A percentile compares a stretch with the other conserved stretches of the same genome.
Evolutionary conservation across 2,329 filamentous ascomycete genomes (phyloP).

Genomic region (Pyrenochaeta sp.): DNA sequence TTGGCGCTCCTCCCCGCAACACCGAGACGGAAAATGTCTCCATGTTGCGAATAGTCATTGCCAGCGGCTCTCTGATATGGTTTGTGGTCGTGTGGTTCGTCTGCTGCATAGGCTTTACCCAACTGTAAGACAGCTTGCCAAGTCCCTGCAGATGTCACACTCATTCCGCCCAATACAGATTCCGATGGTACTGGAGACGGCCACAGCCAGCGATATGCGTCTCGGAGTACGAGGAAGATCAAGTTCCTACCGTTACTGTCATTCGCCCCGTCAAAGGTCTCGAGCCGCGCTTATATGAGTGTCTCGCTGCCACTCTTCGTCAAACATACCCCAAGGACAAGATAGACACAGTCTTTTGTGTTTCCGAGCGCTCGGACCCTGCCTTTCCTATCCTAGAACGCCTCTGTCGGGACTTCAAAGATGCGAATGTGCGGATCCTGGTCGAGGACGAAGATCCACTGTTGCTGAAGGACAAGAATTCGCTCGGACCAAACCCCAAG

Average conservation of each 20-base stretch:
- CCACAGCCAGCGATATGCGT: constrained; percentile 54
- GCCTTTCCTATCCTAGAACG: constrained; percentile 76
- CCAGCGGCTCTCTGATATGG: constrained; percentile 62
- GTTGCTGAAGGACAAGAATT: constrained; percentile 62
- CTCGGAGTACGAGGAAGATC: constrained; percentile 40
- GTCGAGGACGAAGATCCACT: constrained; percentile 83
- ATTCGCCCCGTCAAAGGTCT: constrained; percentile 93
- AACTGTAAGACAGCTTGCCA: constrained; percentile 58
- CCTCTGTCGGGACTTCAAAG: constrained; percentile 75
- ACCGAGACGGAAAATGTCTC: constrained; percentile 41
- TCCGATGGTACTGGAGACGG: constrained; percentile 60
- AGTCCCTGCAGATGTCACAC: constrained; percentile 8
- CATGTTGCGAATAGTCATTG: constrained; percentile 48
- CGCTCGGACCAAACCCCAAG: constrained; percentile 94
- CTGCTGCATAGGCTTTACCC: constrained; percentile 64
- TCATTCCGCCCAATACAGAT: constrained; percentile 50
- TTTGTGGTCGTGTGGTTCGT: constrained; percentile 63
- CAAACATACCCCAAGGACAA: constrained; percentile 81
- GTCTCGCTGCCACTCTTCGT: constrained; percentile 82
- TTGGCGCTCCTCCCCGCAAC: constrained; percentile 29
- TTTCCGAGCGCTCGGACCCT: constrained; percentile 76
- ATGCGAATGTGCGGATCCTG: constrained; percentile 73
- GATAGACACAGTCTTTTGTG: constrained; percentile 81
- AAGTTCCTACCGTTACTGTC: constrained; percentile 83
- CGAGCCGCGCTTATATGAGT: constrained; percentile 90